Conservation (phyloP, 441 rosid species). For the Syzygium malaccense region DNA sequence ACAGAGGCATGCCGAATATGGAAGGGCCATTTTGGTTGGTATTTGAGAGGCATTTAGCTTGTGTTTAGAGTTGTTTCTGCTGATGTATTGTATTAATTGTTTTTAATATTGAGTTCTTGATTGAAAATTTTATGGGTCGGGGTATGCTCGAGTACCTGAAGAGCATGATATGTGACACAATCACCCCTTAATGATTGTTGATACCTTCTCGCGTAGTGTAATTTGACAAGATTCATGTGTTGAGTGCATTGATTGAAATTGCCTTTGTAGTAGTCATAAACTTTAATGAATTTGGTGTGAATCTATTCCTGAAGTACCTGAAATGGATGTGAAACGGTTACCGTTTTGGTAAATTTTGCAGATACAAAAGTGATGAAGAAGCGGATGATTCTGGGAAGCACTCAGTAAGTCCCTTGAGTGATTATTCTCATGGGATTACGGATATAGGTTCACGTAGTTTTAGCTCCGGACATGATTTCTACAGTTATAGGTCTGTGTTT, state of each 20-base stretch:
- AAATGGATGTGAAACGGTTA: neutral
- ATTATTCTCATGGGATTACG: conserved; percentile 50
- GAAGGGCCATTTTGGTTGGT: neutral
- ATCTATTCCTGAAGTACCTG: neutral
- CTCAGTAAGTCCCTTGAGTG: conserved; percentile 55
- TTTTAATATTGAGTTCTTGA: neutral
- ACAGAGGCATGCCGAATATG: neutral
- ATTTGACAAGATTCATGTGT: neutral
- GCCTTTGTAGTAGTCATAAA: neutral
- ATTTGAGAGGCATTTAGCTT: neutral
- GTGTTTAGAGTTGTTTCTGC: neutral
- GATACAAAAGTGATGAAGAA: conserved; percentile 76
- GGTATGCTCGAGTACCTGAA: neutral
- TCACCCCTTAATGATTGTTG: neutral
- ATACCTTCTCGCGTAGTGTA: neutral
- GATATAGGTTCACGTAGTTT: conserved; percentile 80
- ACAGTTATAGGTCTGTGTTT: conserved; percentile 60
- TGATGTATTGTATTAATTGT: neutral
- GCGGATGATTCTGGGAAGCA: conserved; percentile 51
- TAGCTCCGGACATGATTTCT: conserved; percentile 73
- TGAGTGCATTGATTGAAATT: neutral
- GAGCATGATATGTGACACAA: neutral
- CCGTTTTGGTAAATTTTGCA: neutral
- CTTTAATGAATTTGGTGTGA: neutral
- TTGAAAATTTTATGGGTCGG: neutral